Evolutionary conservation across 129 eudicot species (phyloP), one percentile per base, ranked within the genome.

Genomic region (Flaveria sonorensis): DNA sequence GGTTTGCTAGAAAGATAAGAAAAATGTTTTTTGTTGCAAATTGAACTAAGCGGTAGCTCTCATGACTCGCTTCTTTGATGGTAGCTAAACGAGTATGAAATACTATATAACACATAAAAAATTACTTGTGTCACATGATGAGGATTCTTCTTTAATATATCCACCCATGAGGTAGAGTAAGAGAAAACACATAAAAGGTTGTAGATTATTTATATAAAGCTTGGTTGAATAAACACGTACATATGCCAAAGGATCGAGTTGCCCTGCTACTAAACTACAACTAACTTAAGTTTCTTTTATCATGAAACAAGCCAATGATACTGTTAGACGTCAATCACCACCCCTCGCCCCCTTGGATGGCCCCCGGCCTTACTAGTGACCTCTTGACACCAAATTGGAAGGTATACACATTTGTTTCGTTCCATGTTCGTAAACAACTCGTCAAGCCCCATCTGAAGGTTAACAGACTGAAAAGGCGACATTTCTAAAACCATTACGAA

Each of bases 191-290:
- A 42, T 1, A 62, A 62, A 62, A 62, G 4, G 40, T 62, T 14
- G 14, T 13, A 62, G 42, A 63, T 63, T 13, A 28, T 19, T 40
- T 10, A n/a, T 19, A 62, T 18, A 19, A 42, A 42, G 16, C 19
- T 55, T 42, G 12, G 14, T 20, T 39, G 26, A 23, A 26, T 64
- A 52, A 52, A 52, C 26, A 53, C 5, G 28, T 19, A 68, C 67
- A 77, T 15, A 67, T 77, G 81, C 81, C 81, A 77, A 77, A 77
- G 66, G 81, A 77, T 77, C 1, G 81, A 77, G 46, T 51, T 77
- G 81, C 74, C 81, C 81, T 77, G 74, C 74, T 26, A 6, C 8
- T 20, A 16, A 19, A 23, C 68, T 36, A 45, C 28, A 5, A 1
- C 23, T 16, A 66, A 51, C 65, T 53, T 36, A 24, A 42, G 18